A percentile compares a stretch with the other conserved stretches of the same genome.
Evolutionary conservation across 2,329 filamentous ascomycete species (phyloP).

Genomic region (Botryotinia convoluta): DNA sequence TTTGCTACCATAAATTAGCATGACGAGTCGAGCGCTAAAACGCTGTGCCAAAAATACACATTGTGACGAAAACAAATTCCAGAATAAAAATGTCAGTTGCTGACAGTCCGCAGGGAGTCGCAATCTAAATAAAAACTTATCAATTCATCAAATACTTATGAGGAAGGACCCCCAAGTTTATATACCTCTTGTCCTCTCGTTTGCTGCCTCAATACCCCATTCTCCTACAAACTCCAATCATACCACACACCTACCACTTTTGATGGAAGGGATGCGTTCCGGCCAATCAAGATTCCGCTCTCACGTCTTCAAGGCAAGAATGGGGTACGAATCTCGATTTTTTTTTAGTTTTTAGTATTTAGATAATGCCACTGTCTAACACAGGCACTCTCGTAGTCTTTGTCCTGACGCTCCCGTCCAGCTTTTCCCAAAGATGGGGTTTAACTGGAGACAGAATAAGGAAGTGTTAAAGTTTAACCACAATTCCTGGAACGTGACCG

Average conservation of each 20-base stretch:
- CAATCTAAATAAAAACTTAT: neutral
- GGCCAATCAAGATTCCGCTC: neutral
- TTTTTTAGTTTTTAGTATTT: neutral
- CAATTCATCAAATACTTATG: neutral
- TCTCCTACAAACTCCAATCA: neutral
- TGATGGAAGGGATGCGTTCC: neutral
- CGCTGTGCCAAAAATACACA: neutral
- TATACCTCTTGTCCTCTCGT: neutral
- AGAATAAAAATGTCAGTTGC: neutral
- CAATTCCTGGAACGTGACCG: neutral
- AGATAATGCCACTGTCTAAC: neutral
- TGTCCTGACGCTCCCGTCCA: neutral
- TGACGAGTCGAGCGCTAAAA: neutral
- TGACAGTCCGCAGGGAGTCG: neutral
- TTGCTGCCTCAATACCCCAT: conserved; percentile 7
- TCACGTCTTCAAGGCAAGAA: conserved; percentile 10
- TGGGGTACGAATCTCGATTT: neutral
- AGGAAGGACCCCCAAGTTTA: conserved; percentile 1
- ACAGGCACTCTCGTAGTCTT: conserved; percentile 11
- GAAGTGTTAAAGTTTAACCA: neutral
- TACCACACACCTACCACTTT: neutral
- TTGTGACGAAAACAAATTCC: neutral
- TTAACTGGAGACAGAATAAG: neutral
- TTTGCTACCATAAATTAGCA: neutral
- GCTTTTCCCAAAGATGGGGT: neutral